These are phyloP conservation scores for Agrocybe pediades DNA, from an alignment of 768 basidiomycete species.

Conservation along the genomic window DNA sequence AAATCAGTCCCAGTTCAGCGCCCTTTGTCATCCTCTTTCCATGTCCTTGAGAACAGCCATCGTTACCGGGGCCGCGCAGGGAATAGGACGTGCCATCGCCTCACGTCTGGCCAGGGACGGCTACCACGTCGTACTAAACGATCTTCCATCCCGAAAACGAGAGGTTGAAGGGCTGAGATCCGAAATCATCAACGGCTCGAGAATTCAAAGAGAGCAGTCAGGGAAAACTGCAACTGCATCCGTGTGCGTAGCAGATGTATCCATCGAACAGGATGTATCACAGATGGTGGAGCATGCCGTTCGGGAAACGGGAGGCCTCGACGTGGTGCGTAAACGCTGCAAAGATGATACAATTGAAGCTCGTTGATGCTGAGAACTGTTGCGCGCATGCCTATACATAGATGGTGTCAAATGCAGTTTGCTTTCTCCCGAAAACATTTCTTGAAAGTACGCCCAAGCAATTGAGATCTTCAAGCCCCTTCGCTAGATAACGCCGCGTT, in stretches of 20 bases:
- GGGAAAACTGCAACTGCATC: conserved; percentile 3
- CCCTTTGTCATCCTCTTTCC: neutral
- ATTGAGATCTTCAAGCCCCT: neutral
- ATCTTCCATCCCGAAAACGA: conserved; percentile 30
- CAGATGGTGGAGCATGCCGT: conserved; percentile 34
- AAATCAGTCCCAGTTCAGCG: too few relatives aligned
- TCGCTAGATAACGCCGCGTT: neutral
- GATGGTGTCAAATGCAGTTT: conserved; percentile 52
- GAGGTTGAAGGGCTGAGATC: conserved; percentile 28
- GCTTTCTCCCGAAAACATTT: conserved; percentile 20
- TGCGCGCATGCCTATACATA: conserved; percentile 11
- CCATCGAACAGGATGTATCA: conserved; percentile 42
- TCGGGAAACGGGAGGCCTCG: conserved; percentile 41
- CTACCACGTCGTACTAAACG: conserved; percentile 47
- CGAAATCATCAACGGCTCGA: conserved; percentile 30
- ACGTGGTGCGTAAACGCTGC: conserved; percentile 50
- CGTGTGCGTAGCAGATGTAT: conserved; percentile 37
- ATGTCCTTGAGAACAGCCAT: conserved; percentile 19
- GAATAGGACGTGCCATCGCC: conserved; percentile 53
- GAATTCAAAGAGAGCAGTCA: neutral
- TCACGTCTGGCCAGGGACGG: conserved; percentile 49
- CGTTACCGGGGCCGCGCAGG: conserved; percentile 42
- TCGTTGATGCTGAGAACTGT: too few relatives aligned
- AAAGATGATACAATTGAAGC: too few relatives aligned
- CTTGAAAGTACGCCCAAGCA: conserved; percentile 22